Evolutionary conservation across 2,329 filamentous ascomycete species (phyloP), one percentile per base, ranked within the genome.

Genomic region (Colletotrichum higginsianum): DNA sequence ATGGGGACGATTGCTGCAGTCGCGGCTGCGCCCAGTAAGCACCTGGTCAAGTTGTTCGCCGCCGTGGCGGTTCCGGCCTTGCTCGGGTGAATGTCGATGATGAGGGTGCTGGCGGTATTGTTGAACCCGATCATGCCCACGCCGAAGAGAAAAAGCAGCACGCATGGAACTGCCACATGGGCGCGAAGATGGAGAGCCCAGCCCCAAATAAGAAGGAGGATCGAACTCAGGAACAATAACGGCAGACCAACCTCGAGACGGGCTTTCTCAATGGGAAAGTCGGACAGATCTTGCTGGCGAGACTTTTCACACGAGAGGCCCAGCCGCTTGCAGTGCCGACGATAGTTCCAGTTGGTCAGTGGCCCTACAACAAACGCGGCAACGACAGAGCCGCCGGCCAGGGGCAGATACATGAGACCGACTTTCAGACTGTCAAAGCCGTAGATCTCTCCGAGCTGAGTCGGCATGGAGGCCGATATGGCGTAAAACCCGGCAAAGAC

Each of bases 291-390:
- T 42, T 83, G 82, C 73, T 87, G 86, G 12, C 87, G 86, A 58
- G 83, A 87, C 74, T 85, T 85, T 66, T 86, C 86, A 65, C 91
- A 84, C 0, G 84, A 77, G 12, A 92, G 80, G 12, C 87, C 87
- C 0, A 89, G 79, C 6, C 80, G 83, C 12, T 80, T 78, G 15
- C 91, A 91, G 69, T 92, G 86, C 1, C 91, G 88, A 1, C 86
- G 85, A 78, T 91, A 95, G 78, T 93, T 94, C 81, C 86, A 87
- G 78, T 94, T 92, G 46, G 93, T 86, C 1, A 90, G 74, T 2
- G 85, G 84, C 0, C 92, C 91, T 3, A 83, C 82, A 3, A 83
- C 76, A 11, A 83, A 74, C 1, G 85, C 85, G 0, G 86, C 83
- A 2, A 84, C 76, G 15, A 86, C 80, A n/a, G 86, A 86, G 1